Percentiles rank a stretch among this genome's conserved stretches.
Conservation (phyloP, 331 rosid species). For the Quercus phellos region DNA sequence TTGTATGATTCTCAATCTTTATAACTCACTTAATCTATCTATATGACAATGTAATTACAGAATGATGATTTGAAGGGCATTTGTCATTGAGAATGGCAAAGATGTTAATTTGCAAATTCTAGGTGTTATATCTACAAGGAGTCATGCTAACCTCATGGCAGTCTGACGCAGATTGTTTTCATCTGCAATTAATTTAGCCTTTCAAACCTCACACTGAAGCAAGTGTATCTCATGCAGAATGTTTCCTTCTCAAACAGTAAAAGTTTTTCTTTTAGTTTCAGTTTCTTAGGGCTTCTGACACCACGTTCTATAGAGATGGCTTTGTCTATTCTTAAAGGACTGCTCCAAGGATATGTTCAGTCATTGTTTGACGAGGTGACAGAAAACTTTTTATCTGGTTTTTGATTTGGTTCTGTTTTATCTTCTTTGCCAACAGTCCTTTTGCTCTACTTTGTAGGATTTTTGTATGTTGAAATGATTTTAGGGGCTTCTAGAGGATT, state of each 20-base stretch:
- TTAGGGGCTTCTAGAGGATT: not conserved
- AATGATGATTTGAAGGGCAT: not conserved
- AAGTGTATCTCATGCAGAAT: not conserved
- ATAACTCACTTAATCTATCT: not conserved
- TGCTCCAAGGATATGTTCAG: conserved; percentile 41
- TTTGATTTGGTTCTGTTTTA: not conserved
- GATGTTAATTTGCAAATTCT: conserved; percentile 24
- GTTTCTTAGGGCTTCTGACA: conserved; percentile 1
- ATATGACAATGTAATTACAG: not conserved
- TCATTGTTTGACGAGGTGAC: conserved; percentile 51
- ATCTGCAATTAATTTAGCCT: conserved; percentile 13
- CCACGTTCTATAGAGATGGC: conserved; percentile 38
- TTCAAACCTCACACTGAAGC: not conserved
- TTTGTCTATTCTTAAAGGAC: conserved; percentile 44
- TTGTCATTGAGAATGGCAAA: conserved; percentile 27
- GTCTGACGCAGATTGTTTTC: conserved; percentile 26
- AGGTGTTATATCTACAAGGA: conserved; percentile 19
- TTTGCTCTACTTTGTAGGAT: not conserved
- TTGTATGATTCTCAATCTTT: not conserved
- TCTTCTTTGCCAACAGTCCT: not conserved
- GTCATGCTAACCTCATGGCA: conserved; percentile 29
- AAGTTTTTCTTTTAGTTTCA: conserved; percentile 3
- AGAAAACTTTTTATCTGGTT: not conserved
- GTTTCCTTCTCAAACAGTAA: conserved; percentile 9
- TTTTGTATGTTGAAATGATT: not conserved